phyloP scores from a whole-genome alignment of 1,284 basidiomycete species.

The Apiotrichum gracile region DNA sequence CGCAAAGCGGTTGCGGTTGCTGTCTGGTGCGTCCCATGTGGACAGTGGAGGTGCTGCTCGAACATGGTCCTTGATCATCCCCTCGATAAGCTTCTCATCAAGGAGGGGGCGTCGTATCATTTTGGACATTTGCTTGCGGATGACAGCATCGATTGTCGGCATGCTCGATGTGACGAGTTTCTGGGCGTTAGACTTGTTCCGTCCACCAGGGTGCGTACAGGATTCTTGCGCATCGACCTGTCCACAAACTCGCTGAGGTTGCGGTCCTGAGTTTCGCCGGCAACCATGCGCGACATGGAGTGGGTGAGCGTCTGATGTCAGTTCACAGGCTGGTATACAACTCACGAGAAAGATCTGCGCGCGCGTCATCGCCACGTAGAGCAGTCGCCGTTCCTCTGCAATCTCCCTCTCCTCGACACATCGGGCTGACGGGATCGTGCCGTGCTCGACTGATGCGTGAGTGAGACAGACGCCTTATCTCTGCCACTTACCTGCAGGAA shows the following conservation, averaged over 20 bases:
- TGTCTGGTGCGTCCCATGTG: conserved; percentile 40
- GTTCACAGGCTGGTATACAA: background rate
- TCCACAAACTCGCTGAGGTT: conserved; percentile 39
- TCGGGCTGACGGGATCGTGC: conserved; percentile 71
- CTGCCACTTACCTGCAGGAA: conserved; percentile 38
- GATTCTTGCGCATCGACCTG: conserved; percentile 17
- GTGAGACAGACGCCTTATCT: background rate
- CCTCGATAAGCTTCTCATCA: conserved; percentile 30
- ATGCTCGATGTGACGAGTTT: conserved; percentile 22
- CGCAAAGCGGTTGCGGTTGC: conserved; percentile 34
- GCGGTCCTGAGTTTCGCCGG: conserved; percentile 40
- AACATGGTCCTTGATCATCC: conserved; percentile 39
- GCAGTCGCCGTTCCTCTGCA: conserved; percentile 74
- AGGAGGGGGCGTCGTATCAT: conserved; percentile 31
- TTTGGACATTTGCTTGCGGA: conserved; percentile 24
- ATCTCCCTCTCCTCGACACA: conserved; percentile 58
- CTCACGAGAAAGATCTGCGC: conserved; percentile 64
- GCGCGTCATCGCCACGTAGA: conserved; percentile 87
- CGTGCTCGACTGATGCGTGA: conserved; percentile 60
- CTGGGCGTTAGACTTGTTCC: conserved; percentile 10
- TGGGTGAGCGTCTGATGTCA: conserved; percentile 35
- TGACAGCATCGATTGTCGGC: conserved; percentile 28
- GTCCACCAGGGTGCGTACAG: conserved; percentile 14
- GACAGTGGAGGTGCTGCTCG: conserved; percentile 38
- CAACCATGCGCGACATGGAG: conserved; percentile 39